Evolutionary conservation across 768 basidiomycete genomes (phyloP).

Genomic region (Leccinum subgranulosum): DNA sequence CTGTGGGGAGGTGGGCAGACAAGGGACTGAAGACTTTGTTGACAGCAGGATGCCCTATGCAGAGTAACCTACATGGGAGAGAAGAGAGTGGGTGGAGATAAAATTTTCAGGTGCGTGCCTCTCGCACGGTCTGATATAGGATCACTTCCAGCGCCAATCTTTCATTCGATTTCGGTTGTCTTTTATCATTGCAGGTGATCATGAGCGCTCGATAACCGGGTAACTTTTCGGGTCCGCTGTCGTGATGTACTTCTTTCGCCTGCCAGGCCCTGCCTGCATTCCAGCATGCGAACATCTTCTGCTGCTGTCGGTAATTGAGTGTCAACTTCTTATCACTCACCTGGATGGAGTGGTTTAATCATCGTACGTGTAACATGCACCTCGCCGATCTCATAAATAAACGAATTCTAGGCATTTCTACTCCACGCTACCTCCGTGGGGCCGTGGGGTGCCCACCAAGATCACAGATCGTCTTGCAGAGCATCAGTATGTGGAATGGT

Average conservation of each 20-base stretch:
- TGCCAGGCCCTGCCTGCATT: constrained; percentile 1
- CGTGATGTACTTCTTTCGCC: constrained; percentile 2
- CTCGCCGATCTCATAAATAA: background rate
- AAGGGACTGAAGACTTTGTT: background rate
- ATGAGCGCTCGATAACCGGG: background rate
- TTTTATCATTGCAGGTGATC: background rate
- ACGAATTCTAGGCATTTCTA: background rate
- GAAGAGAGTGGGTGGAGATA: background rate
- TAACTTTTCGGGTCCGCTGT: background rate
- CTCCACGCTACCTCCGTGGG: background rate
- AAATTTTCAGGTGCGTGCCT: background rate
- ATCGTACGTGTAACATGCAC: background rate
- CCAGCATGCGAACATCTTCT: background rate
- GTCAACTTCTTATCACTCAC: background rate
- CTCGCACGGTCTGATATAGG: background rate
- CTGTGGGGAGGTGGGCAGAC: background rate
- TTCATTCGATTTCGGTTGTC: background rate
- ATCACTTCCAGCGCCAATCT: background rate
- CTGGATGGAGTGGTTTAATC: background rate
- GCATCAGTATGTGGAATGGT: background rate
- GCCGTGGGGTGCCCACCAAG: background rate
- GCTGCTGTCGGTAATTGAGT: background rate
- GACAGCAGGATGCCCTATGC: background rate
- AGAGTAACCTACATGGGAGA: background rate
- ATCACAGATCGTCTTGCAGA: background rate